Percentiles rank a stretch among this genome's conserved stretches.
phyloP scores from a whole-genome alignment of 441 rosid species.

The Adansonia grandidieri region DNA sequence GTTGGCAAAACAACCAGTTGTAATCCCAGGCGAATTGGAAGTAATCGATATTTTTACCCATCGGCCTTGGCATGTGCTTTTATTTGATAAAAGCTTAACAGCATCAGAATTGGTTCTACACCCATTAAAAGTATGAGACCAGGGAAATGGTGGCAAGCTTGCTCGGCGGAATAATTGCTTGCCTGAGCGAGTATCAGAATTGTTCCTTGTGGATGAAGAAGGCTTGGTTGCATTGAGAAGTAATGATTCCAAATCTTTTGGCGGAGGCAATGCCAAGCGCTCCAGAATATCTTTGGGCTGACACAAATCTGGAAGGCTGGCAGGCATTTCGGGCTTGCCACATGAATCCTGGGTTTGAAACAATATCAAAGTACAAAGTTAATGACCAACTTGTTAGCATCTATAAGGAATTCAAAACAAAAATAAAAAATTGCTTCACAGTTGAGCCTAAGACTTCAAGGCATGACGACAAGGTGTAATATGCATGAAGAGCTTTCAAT shows the following conservation, averaged over 20 bases:
- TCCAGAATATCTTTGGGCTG: slow-evolving; percentile 61
- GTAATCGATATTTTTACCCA: slow-evolving; percentile 62
- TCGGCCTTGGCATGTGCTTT: slow-evolving; percentile 83
- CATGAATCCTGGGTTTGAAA: slow-evolving; percentile 53
- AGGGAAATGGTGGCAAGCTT: slow-evolving; percentile 78
- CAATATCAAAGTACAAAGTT: slow-evolving; percentile 8
- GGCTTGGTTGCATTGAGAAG: slow-evolving; percentile 80
- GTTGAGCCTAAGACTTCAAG: neutral
- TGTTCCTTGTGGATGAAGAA: slow-evolving; percentile 60
- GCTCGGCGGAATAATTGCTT: slow-evolving; percentile 60
- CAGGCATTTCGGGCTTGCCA: slow-evolving; percentile 46
- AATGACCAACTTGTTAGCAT: slow-evolving; percentile 10
- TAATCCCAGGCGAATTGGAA: slow-evolving; percentile 36
- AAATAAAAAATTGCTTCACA: neutral
- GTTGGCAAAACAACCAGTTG: slow-evolving; percentile 45
- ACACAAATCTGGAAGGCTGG: slow-evolving; percentile 48
- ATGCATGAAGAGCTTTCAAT: neutral
- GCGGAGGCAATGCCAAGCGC: slow-evolving; percentile 56
- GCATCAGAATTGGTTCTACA: slow-evolving; percentile 72
- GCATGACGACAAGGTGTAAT: neutral
- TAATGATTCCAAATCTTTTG: slow-evolving; percentile 86
- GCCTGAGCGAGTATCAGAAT: slow-evolving; percentile 62
- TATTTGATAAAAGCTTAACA: slow-evolving; percentile 59
- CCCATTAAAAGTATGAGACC: slow-evolving; percentile 81
- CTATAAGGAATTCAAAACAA: slow-evolving; percentile 10